These are phyloP conservation scores for Acanthamoeba rhysodes DNA, from an alignment of 208 protist species.

Conservation along the genomic window DNA sequence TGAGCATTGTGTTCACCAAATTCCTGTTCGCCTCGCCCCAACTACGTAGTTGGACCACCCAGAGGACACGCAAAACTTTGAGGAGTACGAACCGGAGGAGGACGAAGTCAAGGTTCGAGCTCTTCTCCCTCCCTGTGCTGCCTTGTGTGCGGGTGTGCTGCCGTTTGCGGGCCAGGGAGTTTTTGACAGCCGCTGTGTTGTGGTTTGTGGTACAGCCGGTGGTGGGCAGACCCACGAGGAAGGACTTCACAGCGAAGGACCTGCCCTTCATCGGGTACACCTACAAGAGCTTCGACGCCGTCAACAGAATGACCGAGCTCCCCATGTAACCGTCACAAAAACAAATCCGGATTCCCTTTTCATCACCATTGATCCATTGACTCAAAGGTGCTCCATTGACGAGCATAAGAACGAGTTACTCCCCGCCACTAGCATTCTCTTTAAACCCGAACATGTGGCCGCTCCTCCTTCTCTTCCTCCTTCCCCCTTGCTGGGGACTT, in stretches of 20 bases:
- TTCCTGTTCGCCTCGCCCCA: neutral
- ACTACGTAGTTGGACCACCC: slow-evolving; percentile 40
- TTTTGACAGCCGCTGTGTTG: neutral
- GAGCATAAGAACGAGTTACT: neutral
- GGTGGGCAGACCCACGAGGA: neutral
- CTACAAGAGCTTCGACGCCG: slow-evolving; percentile 77
- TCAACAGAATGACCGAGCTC: slow-evolving; percentile 42
- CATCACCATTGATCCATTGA: neutral
- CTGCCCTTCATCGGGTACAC: slow-evolving; percentile 71
- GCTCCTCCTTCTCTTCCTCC: neutral
- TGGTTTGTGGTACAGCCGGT: neutral
- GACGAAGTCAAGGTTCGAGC: neutral
- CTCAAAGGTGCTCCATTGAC: neutral
- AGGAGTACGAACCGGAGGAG: slow-evolving; percentile 55
- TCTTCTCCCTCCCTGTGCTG: neutral
- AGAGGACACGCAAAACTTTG: slow-evolving; percentile 68
- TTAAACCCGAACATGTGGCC: neutral
- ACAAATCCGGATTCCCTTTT: neutral
- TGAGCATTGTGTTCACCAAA: neutral
- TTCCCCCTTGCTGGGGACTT: neutral
- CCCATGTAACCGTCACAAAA: slow-evolving; percentile 10
- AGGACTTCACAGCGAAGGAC: slow-evolving; percentile 56
- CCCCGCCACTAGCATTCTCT: no score
- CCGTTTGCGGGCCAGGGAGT: neutral
- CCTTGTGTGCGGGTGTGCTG: neutral